A percentile compares a stretch with the other conserved stretches of the same genome.
phyloP scores from a whole-genome alignment of 768 basidiomycete genomes.

The Xanthoconium purpureum region DNA sequence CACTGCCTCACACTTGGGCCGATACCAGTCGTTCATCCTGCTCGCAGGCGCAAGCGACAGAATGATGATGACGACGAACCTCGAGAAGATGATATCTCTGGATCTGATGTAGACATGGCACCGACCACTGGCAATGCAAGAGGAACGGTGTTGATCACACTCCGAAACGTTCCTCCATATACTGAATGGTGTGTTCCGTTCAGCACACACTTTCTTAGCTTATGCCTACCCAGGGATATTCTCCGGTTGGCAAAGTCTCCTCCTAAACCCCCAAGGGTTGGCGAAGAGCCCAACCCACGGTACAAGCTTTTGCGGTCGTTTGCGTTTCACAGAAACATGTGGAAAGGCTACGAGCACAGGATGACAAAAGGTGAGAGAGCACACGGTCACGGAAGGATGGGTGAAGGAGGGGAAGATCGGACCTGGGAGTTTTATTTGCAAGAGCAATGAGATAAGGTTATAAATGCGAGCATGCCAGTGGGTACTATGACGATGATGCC shows the following conservation, averaged over 20 bases:
- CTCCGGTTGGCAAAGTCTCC: slow-evolving; percentile 74
- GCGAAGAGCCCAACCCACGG: slow-evolving; percentile 54
- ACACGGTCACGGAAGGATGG: slow-evolving; percentile 62
- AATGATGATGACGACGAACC: slow-evolving; percentile 43
- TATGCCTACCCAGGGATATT: slow-evolving; percentile 54
- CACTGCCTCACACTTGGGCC: slow-evolving; percentile 58
- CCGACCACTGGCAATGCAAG: slow-evolving; percentile 26
- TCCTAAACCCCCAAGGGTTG: slow-evolving; percentile 47
- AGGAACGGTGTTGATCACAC: slow-evolving; percentile 82
- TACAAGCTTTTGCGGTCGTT: slow-evolving; percentile 80
- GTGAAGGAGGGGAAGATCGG: slow-evolving; percentile 72
- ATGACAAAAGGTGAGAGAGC: slow-evolving; percentile 88
- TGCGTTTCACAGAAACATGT: slow-evolving; percentile 61
- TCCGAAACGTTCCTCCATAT: slow-evolving; percentile 85
- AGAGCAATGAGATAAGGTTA: slow-evolving; percentile 15
- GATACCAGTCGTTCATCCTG: slow-evolving; percentile 39
- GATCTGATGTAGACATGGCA: slow-evolving; percentile 13
- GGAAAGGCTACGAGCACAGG: slow-evolving; percentile 89
- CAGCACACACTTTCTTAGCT: slow-evolving; percentile 7
- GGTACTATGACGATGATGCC: slow-evolving; percentile 20
- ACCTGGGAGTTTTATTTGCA: slow-evolving; percentile 84
- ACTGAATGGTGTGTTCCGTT: slow-evolving; percentile 64
- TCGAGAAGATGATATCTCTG: slow-evolving; percentile 18
- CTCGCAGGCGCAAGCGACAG: slow-evolving; percentile 45
- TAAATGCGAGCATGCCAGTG: slow-evolving; percentile 6